Evolutionary conservation across 1,284 basidiomycete genomes (phyloP).

Genomic region (Marasmius fiardii): DNA sequence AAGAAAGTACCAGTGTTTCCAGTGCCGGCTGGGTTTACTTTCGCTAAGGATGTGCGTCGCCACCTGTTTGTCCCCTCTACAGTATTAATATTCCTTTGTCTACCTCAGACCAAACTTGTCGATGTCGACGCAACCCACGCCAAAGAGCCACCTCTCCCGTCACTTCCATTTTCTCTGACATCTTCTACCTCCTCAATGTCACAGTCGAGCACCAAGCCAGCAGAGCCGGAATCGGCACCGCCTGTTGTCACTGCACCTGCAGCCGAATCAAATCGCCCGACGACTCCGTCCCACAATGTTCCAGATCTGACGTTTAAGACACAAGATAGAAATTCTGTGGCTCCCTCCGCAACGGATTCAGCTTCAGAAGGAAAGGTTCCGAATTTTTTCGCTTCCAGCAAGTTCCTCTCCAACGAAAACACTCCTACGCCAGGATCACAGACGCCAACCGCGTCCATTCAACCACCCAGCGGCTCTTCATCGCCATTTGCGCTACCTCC

Average conservation of each 20-base stretch:
- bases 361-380: constrained; percentile 28
- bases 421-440: constrained; percentile 8
- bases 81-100: constrained; percentile 4
- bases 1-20: constrained; percentile 54
- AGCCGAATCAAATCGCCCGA: constrained; percentile 14
- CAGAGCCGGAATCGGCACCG: too few relatives aligned
- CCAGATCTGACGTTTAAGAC: neutral
- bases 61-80: constrained; percentile 1
- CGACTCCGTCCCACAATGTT: constrained; percentile 7
- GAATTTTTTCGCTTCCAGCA: constrained; percentile 43
- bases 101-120: constrained; percentile 27
- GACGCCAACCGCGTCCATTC: neutral
- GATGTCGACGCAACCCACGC: constrained; percentile 36
- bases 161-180: constrained; percentile 56
- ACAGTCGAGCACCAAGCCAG: neutral
- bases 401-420: constrained; percentile 8
- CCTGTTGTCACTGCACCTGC: neutral
- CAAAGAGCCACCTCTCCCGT: constrained; percentile 61
- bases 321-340: too few relatives aligned
- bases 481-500: neutral
- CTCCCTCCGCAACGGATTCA: neutral
- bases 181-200: neutral
- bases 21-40: constrained; percentile 62
- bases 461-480: neutral
- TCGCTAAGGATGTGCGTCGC: constrained; percentile 56